phyloP scores from a whole-genome alignment of 768 basidiomycete genomes.

The Zangia roseola region DNA sequence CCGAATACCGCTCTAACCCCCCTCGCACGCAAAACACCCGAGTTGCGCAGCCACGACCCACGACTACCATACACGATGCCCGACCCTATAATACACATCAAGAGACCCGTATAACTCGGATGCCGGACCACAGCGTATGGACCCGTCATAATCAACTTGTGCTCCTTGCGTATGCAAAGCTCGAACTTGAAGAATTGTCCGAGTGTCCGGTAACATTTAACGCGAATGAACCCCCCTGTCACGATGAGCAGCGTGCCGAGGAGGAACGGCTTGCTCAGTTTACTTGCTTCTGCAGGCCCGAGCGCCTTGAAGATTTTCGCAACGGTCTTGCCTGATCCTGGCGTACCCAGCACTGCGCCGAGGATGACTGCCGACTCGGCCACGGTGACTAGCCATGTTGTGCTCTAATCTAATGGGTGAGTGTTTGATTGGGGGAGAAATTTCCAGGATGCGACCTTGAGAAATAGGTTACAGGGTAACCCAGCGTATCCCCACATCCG shows the following conservation, averaged over 20 bases:
- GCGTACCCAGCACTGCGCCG: background rate
- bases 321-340: background rate
- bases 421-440: too few species aligned
- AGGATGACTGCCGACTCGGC: slow-evolving; percentile 5
- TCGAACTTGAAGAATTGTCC: slow-evolving; percentile 21
- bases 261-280: slow-evolving; percentile 1
- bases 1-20: background rate
- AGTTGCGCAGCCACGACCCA: slow-evolving; percentile 3
- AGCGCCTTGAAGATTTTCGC: background rate
- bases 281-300: slow-evolving; percentile 8
- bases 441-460: too few species aligned
- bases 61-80: background rate
- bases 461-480: background rate
- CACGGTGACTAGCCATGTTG: background rate
- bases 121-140: slow-evolving; percentile 31
- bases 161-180: slow-evolving; percentile 19
- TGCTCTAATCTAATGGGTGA: background rate
- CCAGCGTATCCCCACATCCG: slow-evolving; percentile 4
- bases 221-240: slow-evolving; percentile 3
- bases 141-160: slow-evolving; percentile 25
- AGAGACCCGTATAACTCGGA: slow-evolving; percentile 21
- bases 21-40: background rate
- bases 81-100: background rate
- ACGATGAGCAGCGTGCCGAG: slow-evolving; percentile 5
- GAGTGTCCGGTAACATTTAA: slow-evolving; percentile 12